Percentiles rank a stretch among this genome's conserved stretches.
These are phyloP conservation scores for Phylloboletellus chloephorus DNA, from an alignment of 1,284 basidiomycete species.

Conservation along the genomic window DNA sequence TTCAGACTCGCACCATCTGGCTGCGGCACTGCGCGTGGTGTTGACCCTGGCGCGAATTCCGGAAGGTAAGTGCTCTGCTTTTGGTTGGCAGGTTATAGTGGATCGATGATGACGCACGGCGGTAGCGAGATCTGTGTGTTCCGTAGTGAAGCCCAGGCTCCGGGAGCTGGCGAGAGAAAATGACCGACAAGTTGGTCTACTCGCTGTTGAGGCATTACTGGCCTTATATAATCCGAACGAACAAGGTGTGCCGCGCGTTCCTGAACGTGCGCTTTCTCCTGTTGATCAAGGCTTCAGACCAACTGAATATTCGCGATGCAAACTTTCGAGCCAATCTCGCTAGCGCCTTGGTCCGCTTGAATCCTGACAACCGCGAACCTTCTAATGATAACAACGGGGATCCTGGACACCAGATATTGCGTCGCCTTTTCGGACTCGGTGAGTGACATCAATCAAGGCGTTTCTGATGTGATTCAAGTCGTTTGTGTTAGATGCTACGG, in stretches of 20 bases:
- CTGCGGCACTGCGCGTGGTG: conserved; percentile 19
- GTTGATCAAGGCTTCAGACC: conserved; percentile 3
- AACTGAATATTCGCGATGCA: conserved; percentile 3
- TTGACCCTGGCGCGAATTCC: conserved; percentile 15
- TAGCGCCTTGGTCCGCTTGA: conserved; percentile 10
- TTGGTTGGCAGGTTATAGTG: too few relatives aligned
- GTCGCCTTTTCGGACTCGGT: conserved; percentile 22
- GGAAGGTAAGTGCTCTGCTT: conserved; percentile 5
- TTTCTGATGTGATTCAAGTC: background rate
- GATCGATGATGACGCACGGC: background rate
- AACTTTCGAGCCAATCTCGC: conserved; percentile 18
- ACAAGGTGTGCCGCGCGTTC: background rate
- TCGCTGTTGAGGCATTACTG: conserved; percentile 22
- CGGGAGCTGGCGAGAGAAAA: conserved; percentile 13
- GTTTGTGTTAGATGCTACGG: conserved; percentile 5
- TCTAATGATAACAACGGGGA: background rate
- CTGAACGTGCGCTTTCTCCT: background rate
- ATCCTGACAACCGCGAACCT: background rate
- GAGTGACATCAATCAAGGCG: background rate
- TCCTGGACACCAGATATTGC: conserved; percentile 7
- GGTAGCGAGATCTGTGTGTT: conserved; percentile 12
- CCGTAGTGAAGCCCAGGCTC: conserved; percentile 7
- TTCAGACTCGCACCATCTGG: conserved; percentile 12
- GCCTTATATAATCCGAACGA: conserved; percentile 9
- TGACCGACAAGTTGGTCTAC: conserved; percentile 13